phyloP scores from a whole-genome alignment of 1,284 basidiomycete species.

The Apiotrichum gracile region DNA sequence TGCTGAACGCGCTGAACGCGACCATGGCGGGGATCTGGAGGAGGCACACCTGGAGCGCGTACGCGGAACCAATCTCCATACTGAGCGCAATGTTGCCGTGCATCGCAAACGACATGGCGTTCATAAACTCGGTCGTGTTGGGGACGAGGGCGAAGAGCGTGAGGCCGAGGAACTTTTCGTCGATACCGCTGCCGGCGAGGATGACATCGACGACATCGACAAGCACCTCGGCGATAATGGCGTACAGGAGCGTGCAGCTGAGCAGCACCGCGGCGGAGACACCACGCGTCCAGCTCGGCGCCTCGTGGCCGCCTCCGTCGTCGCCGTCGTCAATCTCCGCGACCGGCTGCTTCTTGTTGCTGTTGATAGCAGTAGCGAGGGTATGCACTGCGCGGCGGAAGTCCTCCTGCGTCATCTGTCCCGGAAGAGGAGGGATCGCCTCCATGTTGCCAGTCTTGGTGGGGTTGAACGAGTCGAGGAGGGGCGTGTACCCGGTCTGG shows the following conservation, averaged over 20 bases:
- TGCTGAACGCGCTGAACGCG: constrained; percentile 91
- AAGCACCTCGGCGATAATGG: constrained; percentile 90
- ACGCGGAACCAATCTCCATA: constrained; percentile 99
- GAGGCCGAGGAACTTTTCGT: constrained; percentile 95
- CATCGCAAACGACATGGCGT: constrained; percentile 97
- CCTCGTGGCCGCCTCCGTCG: constrained; percentile 82
- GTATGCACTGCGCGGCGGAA: constrained; percentile 85
- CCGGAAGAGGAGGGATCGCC: constrained; percentile 49
- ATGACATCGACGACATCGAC: constrained; percentile 95
- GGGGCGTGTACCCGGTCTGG: constrained; percentile 54
- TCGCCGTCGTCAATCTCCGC: constrained; percentile 33
- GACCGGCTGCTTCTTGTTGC: not conserved
- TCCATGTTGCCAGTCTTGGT: constrained; percentile 46
- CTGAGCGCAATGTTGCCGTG: constrained; percentile 92
- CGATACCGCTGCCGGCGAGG: constrained; percentile 83
- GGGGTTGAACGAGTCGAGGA: constrained; percentile 60
- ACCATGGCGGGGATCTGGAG: constrained; percentile 99
- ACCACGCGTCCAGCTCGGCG: constrained; percentile 85
- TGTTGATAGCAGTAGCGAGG: constrained; percentile 54
- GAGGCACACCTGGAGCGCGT: constrained; percentile 95
- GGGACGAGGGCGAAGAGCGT: constrained; percentile 96
- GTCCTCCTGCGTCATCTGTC: constrained; percentile 71
- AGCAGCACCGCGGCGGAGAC: constrained; percentile 82
- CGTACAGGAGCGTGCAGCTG: constrained; percentile 86
- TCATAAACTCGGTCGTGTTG: constrained; percentile 99